phyloP scores from a whole-genome alignment of 768 basidiomycete species.

The Calocybe gangraenosa region DNA sequence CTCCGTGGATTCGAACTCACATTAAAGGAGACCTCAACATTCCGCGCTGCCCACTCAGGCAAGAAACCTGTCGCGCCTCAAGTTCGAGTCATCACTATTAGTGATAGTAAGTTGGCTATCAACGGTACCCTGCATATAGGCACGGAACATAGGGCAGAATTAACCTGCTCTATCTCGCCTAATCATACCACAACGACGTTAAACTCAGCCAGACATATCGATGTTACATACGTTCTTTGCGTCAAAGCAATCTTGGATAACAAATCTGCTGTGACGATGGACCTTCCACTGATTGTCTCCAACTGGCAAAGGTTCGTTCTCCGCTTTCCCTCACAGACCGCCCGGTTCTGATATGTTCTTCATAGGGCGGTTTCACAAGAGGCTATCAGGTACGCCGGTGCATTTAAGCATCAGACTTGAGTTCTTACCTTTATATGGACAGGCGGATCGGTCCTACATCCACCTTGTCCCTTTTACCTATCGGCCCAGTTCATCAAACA shows the following conservation, averaged over 20 bases:
- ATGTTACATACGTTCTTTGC: constrained; percentile 74
- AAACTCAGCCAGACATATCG: constrained; percentile 79
- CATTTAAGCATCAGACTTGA: constrained; percentile 15
- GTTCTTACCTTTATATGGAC: background rate
- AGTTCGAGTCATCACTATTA: constrained; percentile 48
- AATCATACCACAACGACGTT: constrained; percentile 79
- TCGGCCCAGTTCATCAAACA: constrained; percentile 9
- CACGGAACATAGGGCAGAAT: constrained; percentile 66
- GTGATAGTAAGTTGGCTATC: constrained; percentile 68
- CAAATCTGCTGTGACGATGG: constrained; percentile 59
- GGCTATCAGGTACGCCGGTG: constrained; percentile 46
- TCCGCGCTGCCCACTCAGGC: constrained; percentile 56
- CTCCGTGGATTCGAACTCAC: constrained; percentile 83
- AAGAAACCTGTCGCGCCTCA: constrained; percentile 56
- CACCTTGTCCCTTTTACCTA: constrained; percentile 38
- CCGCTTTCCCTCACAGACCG: background rate
- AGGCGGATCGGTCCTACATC: constrained; percentile 48
- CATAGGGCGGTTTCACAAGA: constrained; percentile 66
- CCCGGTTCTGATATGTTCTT: background rate
- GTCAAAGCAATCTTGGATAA: constrained; percentile 78
- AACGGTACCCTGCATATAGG: constrained; percentile 75
- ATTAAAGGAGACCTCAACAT: constrained; percentile 73
- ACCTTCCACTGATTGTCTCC: constrained; percentile 76
- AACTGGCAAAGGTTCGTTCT: constrained; percentile 76
- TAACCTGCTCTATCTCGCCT: constrained; percentile 63